phyloP scores from a whole-genome alignment of 1,284 basidiomycete genomes.

The Malassezia caprae region DNA sequence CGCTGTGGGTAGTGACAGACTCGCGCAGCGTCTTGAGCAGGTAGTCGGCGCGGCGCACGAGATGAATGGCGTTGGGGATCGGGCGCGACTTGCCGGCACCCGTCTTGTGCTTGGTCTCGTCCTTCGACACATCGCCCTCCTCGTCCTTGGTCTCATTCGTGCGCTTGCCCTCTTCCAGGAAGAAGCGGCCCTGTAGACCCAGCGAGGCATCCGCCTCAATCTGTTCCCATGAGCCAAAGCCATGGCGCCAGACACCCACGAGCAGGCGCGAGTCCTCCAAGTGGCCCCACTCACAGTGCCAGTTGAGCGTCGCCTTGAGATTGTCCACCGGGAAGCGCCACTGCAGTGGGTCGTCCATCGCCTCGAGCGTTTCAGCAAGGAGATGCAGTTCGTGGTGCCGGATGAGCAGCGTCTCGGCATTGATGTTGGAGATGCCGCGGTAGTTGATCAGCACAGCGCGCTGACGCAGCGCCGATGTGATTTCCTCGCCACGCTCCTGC shows the following conservation, averaged over 20 bases:
- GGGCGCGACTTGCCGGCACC: slow-evolving; percentile 32
- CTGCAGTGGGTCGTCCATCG: slow-evolving; percentile 59
- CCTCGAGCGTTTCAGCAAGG: slow-evolving; percentile 59
- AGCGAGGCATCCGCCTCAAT: slow-evolving; percentile 81
- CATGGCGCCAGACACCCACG: slow-evolving; percentile 83
- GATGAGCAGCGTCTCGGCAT: slow-evolving; percentile 89
- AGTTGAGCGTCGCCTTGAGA: slow-evolving; percentile 84
- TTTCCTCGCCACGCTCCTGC: slow-evolving; percentile 63
- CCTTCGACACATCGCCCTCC: slow-evolving; percentile 37
- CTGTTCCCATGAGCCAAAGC: slow-evolving; percentile 92
- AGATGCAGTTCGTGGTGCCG: slow-evolving; percentile 81
- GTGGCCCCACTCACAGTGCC: slow-evolving; percentile 89
- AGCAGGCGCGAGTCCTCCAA: slow-evolving; percentile 87
- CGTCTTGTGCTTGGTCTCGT: slow-evolving; percentile 28
- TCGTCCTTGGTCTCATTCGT: slow-evolving; percentile 51
- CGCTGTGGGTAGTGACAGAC: slow-evolving; percentile 37
- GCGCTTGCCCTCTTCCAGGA: slow-evolving; percentile 72
- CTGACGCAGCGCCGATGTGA: slow-evolving; percentile 58
- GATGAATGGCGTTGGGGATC: slow-evolving; percentile 58
- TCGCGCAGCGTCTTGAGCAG: slow-evolving; percentile 78
- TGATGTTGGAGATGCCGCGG: slow-evolving; percentile 81
- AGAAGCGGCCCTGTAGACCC: slow-evolving; percentile 80
- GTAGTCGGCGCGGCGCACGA: slow-evolving; percentile 92
- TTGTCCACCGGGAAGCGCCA: slow-evolving; percentile 85
- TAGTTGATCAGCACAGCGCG: slow-evolving; percentile 89